Base-by-base conservation (phyloP, 2,329 filamentous ascomycete species). In the Fusarium acutatum region DNA sequence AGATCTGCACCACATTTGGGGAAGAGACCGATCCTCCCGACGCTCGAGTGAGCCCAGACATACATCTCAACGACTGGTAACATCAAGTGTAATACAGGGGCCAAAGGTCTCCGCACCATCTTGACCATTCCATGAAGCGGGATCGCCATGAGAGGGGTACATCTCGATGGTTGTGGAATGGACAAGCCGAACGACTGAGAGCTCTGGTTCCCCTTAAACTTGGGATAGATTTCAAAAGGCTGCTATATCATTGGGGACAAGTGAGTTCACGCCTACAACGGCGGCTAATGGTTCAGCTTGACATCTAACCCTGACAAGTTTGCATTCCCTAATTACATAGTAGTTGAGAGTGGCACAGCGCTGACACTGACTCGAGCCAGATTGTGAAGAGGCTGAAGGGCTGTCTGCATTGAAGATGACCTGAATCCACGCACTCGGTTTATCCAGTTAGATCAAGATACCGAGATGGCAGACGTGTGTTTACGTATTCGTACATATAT, bases 301-400 rank as follows among this genome's bases (percentile, higher is more conserved):
- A 28, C 20, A 34, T 54, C 34, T 13, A 53, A 28, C 7, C 34
- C 26, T n/a, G 24, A 30, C 34, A n/a, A 28, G 50, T 28, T 28
- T 54, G 47, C 20, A 34, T 60, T 15, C n/a, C 22, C 37, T 22
- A 17, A n/a, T 34, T 14, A 18, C 22, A 24, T 20, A 34, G 30
- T 32, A 24, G 47, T 34, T 18, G 30, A 28, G 37, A 60, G 26
- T 40, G 24, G 35, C 43, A 49, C 57, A 60, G 53, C 61, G 57
- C 66, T 41, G 67, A 67, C 58, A 34, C 37, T n/a, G 40, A 35
- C 49, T 52, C 32, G 26, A 46, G 26, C n/a, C 58, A 64, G 52
- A 65, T 53, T 41, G 14, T 13, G 28, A 34, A 18, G 26, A 35
- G 34, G 26, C 28, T 43, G 20, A n/a, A 37, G 32, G 20, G 34